These are phyloP conservation scores for Zangia roseola DNA, from an alignment of 768 basidiomycete species.

Conservation along the genomic window DNA sequence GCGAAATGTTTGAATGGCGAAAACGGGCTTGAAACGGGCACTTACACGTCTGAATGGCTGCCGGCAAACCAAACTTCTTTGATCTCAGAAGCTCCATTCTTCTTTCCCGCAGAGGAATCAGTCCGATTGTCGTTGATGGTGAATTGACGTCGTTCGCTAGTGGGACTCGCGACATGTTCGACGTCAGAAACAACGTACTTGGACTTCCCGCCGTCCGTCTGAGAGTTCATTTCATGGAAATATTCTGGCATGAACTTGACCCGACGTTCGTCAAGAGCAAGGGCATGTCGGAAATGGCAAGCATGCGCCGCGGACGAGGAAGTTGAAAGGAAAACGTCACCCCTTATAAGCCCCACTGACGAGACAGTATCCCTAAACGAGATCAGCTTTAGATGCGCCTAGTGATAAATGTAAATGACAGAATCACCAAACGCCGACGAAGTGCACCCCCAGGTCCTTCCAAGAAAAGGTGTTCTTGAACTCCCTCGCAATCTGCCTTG, in stretches of 20 bases:
- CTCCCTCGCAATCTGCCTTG: conserved; percentile 13
- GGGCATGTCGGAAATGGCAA: conserved; percentile 61
- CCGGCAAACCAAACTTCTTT: conserved; percentile 71
- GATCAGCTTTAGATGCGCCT: background rate
- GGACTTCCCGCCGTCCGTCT: conserved; percentile 11
- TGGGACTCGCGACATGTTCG: background rate
- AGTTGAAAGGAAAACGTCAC: conserved; percentile 51
- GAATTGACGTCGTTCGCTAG: background rate
- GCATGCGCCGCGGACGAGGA: conserved; percentile 54
- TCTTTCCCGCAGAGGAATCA: background rate
- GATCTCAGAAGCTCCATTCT: conserved; percentile 23
- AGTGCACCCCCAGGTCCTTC: conserved; percentile 44
- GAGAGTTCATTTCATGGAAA: conserved; percentile 27
- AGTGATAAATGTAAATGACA: background rate
- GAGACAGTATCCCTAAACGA: conserved; percentile 61
- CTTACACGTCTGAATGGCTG: conserved; percentile 37
- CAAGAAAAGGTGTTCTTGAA: conserved; percentile 49
- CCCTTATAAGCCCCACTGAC: conserved; percentile 54
- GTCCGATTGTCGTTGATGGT: background rate
- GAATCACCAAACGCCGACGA: conserved; percentile 51
- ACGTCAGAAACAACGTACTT: background rate
- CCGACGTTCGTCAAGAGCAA: conserved; percentile 60
- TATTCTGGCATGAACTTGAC: conserved; percentile 54
- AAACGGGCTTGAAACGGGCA: background rate
- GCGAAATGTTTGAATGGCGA: background rate